These are phyloP conservation scores for Jamesozyma jinghongensis DNA, from an alignment of 805 yeast genomes.

Conservation along the genomic window DNA sequence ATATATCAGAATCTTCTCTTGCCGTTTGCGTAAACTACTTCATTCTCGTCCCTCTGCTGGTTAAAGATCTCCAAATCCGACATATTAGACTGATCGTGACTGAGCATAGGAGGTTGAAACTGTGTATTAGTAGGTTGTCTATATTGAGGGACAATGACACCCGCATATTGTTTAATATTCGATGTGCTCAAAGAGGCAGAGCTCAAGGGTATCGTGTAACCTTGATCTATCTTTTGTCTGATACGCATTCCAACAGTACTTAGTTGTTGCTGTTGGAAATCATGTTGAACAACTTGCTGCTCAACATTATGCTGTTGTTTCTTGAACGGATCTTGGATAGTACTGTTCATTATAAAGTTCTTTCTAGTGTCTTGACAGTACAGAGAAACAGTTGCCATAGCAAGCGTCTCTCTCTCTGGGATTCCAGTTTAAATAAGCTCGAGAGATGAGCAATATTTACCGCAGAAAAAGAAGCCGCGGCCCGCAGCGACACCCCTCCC, in stretches of 20 bases:
- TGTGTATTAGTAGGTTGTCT: constrained; percentile 1
- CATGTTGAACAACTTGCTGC: constrained; percentile 16
- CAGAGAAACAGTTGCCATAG: no score
- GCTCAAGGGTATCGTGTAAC: no score
- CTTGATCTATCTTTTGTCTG: constrained; percentile 53
- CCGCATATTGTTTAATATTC: constrained; percentile 17
- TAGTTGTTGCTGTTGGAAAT: constrained; percentile 33
- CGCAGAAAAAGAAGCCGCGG: no score
- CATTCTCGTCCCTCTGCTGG: not conserved
- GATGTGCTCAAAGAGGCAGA: constrained; percentile 38
- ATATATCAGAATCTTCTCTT: constrained; percentile 3
- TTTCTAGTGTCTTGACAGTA: no score
- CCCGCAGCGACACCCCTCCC: no score
- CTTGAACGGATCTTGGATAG: not conserved
- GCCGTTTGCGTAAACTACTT: constrained; percentile 1
- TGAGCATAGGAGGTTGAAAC: constrained; percentile 26
- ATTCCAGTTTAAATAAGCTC: no score
- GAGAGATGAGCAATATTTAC: no score
- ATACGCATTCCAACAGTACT: constrained; percentile 63
- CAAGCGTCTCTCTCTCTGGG: no score
- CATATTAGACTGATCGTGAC: constrained; percentile 22
- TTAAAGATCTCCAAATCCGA: constrained; percentile 9
- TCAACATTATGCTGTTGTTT: constrained; percentile 15
- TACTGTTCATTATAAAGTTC: not conserved
- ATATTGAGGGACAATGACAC: constrained; percentile 22